Evolutionary conservation across 163 green algal genomes (phyloP).

Genomic region (Smithsoniella earleae): DNA sequence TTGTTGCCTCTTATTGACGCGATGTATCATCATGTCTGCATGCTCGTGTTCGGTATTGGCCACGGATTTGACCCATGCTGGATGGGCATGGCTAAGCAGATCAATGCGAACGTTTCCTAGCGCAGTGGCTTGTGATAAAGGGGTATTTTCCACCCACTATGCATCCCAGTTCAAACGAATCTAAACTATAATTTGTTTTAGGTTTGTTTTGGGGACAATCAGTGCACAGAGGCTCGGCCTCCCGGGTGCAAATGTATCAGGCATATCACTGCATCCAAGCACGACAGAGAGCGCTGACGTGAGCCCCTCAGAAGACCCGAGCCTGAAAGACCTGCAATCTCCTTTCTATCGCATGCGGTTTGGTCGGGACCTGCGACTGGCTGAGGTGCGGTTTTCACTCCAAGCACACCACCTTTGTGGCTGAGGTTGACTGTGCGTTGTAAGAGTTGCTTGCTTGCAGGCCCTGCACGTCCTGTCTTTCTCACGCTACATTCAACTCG

Average conservation of each 20-base stretch:
- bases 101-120: too few species aligned
- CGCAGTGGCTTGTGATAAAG: too few species aligned
- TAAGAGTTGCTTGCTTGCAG: slow-evolving; percentile 31
- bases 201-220: slow-evolving; percentile 23
- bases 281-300: neutral
- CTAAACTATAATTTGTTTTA: neutral
- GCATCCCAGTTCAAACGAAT: neutral
- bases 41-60: too few species aligned
- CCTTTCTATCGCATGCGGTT: slow-evolving; percentile 47
- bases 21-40: too few species aligned
- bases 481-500: slow-evolving; percentile 44
- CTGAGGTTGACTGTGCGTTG: neutral
- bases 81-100: too few species aligned
- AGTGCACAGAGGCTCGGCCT: slow-evolving; percentile 22
- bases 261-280: slow-evolving; percentile 30
- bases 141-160: too few species aligned
- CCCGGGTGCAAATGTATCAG: neutral
- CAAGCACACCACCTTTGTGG: neutral
- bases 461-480: slow-evolving; percentile 45
- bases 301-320: slow-evolving; percentile 1
- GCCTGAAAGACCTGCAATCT: slow-evolving; percentile 22
- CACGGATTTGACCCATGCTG: too few species aligned
- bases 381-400: too few species aligned
- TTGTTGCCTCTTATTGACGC: too few species aligned
- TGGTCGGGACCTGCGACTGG: slow-evolving; percentile 52